Base-by-base conservation (phyloP, 768 basidiomycete species). In the Lentinula sp. region DNA sequence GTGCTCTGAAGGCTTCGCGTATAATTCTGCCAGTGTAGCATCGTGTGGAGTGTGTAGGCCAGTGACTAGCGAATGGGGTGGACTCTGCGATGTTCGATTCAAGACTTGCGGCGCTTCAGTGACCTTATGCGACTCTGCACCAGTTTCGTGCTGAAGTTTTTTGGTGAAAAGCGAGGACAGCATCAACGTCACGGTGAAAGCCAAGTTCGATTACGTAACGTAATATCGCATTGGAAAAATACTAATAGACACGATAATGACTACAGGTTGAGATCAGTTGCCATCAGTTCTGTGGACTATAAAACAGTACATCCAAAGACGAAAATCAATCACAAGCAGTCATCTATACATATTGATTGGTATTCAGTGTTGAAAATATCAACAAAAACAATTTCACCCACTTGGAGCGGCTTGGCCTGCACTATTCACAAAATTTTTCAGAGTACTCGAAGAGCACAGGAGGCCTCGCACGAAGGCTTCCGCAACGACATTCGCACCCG, bases 41-140 rank as follows among this genome's bases (percentile, higher is more conserved):
- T 90, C 88, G 66, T 90, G 88, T 35, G 85, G 85, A 1, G 86
- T 86, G 33, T 74, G 72, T 63, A 79, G 62, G 0, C 71, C 66
- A 10, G 72, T 62, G 12, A 69, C 70, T 23, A 71, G 64, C 2
- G 67, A 59, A n/a, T 50, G 54, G 10, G 16, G 59, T n/a, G 59
- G 32, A 5, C 59, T n/a, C 6, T 32, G 42, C 8, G 23, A 10
- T 45, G 39, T 32, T 57, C 8, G 23, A 10, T 2, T 36, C 16
- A 12, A 12, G 15, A 3, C 7, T 15, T 15, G 28, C 18, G 15
- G 13, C 16, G 15, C 7, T 42, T 56, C 41, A 36, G 18, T 12
- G 10, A 28, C 13, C 15, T 10, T 6, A 45, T 7, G 28, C 12
- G 56, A 42, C 20, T 48, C 37, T 35, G 39, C n/a, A 23, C 18